phyloP scores from a whole-genome alignment of 2,329 filamentous ascomycete species.

The Fusarium transvaalense region DNA sequence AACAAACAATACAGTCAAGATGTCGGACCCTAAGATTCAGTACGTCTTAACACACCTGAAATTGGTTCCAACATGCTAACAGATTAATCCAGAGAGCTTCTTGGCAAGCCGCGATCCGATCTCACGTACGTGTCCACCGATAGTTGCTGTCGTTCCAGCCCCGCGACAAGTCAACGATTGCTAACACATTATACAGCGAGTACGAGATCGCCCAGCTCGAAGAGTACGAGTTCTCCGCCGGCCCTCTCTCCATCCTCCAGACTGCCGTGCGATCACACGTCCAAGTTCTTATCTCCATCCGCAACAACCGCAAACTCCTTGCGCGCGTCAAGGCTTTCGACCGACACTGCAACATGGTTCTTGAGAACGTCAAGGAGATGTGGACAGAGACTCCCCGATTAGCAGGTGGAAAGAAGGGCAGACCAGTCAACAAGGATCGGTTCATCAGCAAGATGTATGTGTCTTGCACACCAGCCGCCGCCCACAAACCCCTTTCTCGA shows the following conservation, averaged over 20 bases:
- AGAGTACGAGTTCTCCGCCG: constrained; percentile 68
- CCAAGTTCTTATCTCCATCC: constrained; percentile 96
- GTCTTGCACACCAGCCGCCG: background rate
- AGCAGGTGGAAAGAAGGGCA: constrained; percentile 87
- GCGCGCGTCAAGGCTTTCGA: constrained; percentile 99
- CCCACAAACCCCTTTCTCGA: constrained; percentile 1
- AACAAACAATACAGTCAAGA: constrained; percentile 51
- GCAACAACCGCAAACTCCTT: constrained; percentile 97
- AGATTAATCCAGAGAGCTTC: constrained; percentile 75
- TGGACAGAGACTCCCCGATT: constrained; percentile 94
- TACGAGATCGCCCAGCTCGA: constrained; percentile 85
- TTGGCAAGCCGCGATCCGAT: constrained; percentile 88
- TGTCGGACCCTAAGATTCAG: constrained; percentile 81
- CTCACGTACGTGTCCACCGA: constrained; percentile 76
- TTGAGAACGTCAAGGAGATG: constrained; percentile 97
- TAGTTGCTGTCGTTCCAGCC: constrained; percentile 23
- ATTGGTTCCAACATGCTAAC: constrained; percentile 46
- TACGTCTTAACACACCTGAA: constrained; percentile 55
- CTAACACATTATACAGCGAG: constrained; percentile 69
- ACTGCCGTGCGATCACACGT: constrained; percentile 94
- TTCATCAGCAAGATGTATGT: constrained; percentile 97
- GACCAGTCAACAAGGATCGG: constrained; percentile 95
- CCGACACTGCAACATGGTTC: constrained; percentile 98
- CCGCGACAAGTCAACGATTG: constrained; percentile 38
- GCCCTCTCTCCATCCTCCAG: constrained; percentile 87